phyloP scores from a whole-genome alignment of 2,329 filamentous ascomycete species.

The Aspergillus pseudonomiae region DNA sequence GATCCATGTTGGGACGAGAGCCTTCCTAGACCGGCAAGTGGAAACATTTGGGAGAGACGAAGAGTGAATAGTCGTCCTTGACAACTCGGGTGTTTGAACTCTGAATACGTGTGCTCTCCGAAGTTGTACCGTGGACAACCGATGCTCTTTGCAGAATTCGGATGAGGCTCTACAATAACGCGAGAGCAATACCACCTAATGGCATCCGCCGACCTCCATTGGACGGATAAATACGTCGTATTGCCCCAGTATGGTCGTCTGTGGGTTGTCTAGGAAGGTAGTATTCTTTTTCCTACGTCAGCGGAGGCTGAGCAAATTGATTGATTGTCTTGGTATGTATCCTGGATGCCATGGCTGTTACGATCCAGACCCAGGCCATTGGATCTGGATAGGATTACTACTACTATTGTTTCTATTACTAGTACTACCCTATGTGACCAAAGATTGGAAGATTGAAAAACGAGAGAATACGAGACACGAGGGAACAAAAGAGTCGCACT shows the following conservation, averaged over 20 bases:
- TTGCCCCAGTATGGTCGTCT: neutral
- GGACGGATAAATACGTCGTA: neutral
- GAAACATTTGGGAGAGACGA: neutral
- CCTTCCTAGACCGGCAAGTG: neutral
- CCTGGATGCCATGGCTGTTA: neutral
- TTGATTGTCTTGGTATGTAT: neutral
- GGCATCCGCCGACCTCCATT: neutral
- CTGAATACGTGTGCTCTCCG: neutral
- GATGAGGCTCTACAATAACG: neutral
- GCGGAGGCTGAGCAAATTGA: neutral
- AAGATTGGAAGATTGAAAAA: neutral
- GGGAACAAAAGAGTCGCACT: neutral
- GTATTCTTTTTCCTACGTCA: neutral
- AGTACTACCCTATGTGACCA: no score
- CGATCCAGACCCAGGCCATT: neutral
- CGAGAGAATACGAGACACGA: neutral
- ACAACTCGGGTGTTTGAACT: neutral
- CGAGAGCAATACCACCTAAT: neutral
- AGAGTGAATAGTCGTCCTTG: neutral
- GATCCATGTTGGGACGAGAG: neutral
- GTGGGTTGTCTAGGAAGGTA: neutral
- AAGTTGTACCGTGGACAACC: neutral
- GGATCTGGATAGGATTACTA: neutral
- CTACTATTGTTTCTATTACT: no score
- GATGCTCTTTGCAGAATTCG: neutral